Conservation (phyloP, 1,284 basidiomycete genomes). For the Pterulicium gracile region DNA sequence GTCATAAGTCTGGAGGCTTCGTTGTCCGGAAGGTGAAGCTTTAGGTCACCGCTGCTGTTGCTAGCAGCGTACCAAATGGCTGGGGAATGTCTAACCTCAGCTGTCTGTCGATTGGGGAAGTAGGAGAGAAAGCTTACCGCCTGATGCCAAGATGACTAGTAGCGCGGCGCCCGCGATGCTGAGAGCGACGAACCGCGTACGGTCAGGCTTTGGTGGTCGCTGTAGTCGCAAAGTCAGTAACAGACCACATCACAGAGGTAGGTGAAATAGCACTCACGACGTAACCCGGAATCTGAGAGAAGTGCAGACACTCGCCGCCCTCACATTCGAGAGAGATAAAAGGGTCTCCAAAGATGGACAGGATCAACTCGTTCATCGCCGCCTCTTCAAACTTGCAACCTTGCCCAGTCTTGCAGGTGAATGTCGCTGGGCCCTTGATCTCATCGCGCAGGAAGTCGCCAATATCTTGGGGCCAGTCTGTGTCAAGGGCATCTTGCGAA, state of each 20-base stretch:
- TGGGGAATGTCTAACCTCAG: slow-evolving; percentile 16
- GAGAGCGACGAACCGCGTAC: slow-evolving; percentile 72
- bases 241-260: background rate
- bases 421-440: slow-evolving; percentile 85
- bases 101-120: background rate
- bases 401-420: slow-evolving; percentile 69
- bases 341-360: slow-evolving; percentile 85
- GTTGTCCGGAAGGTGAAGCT: slow-evolving; percentile 72
- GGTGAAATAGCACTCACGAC: slow-evolving; percentile 34
- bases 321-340: slow-evolving; percentile 84
- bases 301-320: slow-evolving; percentile 90
- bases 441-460: slow-evolving; percentile 85
- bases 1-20: slow-evolving; percentile 82
- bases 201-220: slow-evolving; percentile 72
- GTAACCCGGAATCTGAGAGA: slow-evolving; percentile 90
- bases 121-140: slow-evolving; percentile 22
- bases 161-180: slow-evolving; percentile 74
- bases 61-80: slow-evolving; percentile 87
- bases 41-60: slow-evolving; percentile 44
- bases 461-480: slow-evolving; percentile 48
- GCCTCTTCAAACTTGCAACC: slow-evolving; percentile 90
- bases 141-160: slow-evolving; percentile 47
- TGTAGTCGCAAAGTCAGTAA: slow-evolving; percentile 17
- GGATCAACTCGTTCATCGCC: slow-evolving; percentile 92
- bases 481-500: slow-evolving; percentile 2